Evolutionary conservation across 495 filamentous ascomycete species (phyloP).

Genomic region (Trichoderma gamsii): DNA sequence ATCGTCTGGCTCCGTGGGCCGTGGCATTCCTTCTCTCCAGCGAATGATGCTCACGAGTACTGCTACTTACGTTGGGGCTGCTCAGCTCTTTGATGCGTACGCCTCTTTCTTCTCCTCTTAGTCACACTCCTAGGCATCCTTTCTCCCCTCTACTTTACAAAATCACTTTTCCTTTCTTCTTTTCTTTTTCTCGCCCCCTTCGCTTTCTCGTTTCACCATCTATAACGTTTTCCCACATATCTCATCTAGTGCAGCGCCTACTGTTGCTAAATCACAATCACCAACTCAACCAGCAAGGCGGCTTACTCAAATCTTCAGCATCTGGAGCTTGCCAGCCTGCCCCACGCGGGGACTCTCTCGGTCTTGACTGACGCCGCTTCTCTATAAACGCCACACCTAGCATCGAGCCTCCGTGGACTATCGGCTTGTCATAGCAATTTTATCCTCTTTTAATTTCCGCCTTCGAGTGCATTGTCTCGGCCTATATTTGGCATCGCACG

Average conservation of each 20-base stretch:
- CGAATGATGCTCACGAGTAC: neutral
- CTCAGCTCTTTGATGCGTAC: neutral
- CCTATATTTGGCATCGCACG: neutral
- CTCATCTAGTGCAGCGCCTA: neutral
- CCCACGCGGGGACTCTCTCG: slow-evolving; percentile 3
- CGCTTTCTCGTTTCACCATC: neutral
- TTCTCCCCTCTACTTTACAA: neutral
- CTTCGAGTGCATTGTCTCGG: neutral
- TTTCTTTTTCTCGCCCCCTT: neutral
- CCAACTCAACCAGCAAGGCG: neutral
- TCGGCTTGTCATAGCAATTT: neutral
- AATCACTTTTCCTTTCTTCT: neutral
- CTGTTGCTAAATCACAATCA: neutral
- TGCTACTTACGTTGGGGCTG: neutral
- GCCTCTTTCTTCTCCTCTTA: slow-evolving; percentile 5
- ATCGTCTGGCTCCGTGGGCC: neutral
- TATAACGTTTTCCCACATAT: neutral
- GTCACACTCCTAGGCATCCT: neutral
- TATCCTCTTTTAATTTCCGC: slow-evolving; percentile 14
- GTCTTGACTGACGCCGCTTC: neutral
- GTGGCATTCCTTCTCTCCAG: neutral
- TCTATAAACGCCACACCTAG: slow-evolving; percentile 2
- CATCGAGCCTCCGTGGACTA: neutral
- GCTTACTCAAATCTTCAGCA: neutral
- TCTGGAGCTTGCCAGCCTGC: neutral